Evolutionary conservation across 148 eudicot species (phyloP).

Genomic region (Rhododendron molle): DNA sequence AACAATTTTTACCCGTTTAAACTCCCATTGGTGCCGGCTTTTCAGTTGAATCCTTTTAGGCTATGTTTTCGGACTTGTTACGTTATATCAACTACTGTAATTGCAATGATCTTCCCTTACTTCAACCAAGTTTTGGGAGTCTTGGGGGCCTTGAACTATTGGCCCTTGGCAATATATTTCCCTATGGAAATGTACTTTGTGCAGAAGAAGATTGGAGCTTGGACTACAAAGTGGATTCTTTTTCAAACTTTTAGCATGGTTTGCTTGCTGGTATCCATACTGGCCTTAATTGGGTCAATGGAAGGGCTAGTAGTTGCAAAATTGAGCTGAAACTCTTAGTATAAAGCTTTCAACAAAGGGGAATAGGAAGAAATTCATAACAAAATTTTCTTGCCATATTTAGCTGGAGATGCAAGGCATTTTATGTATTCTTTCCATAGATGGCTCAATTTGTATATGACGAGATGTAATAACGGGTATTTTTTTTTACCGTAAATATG

Average conservation of each 20-base stretch:
- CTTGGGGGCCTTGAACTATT: slow-evolving; percentile 48
- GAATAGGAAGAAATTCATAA: neutral
- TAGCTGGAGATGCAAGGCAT: neutral
- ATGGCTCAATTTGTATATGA: neutral
- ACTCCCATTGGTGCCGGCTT: slow-evolving; percentile 33
- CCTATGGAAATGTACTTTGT: slow-evolving; percentile 64
- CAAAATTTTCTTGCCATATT: neutral
- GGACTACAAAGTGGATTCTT: slow-evolving; percentile 39
- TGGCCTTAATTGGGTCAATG: slow-evolving; percentile 52
- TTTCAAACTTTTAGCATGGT: slow-evolving; percentile 36
- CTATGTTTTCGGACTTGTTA: slow-evolving; percentile 42
- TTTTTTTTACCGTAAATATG: neutral
- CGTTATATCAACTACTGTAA: slow-evolving; percentile 37
- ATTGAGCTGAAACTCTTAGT: slow-evolving; percentile 21
- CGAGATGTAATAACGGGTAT: neutral
- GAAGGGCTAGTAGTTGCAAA: slow-evolving; percentile 53
- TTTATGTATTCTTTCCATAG: neutral
- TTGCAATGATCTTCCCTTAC: slow-evolving; percentile 46
- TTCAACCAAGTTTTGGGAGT: slow-evolving; percentile 56
- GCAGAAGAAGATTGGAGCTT: slow-evolving; percentile 43
- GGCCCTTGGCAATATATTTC: slow-evolving; percentile 67
- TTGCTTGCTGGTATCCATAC: slow-evolving; percentile 37
- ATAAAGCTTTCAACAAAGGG: neutral
- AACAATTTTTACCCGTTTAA: slow-evolving; percentile 23
- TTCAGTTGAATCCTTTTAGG: slow-evolving; percentile 38